Conservation (phyloP, 148 eudicot species). For the Hydrangea macrophylla region DNA sequence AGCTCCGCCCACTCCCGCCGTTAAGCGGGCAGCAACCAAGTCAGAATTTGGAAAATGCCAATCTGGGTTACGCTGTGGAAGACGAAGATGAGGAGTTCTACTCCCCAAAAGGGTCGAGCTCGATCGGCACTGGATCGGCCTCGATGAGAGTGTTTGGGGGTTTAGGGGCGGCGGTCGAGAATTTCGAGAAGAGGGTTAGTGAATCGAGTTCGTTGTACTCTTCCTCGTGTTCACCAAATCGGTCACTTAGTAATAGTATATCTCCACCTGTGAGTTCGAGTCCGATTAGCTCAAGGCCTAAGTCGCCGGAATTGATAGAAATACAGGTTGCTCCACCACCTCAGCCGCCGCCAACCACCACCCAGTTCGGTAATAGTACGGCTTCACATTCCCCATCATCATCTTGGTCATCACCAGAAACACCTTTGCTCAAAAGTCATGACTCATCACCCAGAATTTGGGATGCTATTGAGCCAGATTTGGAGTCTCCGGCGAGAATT, state of each 20-base stretch:
- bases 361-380: constrained; percentile 10
- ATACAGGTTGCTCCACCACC: constrained; percentile 35
- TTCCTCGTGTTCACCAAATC: constrained; percentile 63
- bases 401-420: constrained; percentile 24
- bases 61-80: constrained; percentile 22
- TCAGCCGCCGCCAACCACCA: constrained; percentile 6
- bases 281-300: constrained; percentile 54
- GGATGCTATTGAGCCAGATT: neutral
- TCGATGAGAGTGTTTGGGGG: constrained; percentile 51
- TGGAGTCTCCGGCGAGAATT: constrained; percentile 14
- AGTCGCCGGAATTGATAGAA: constrained; percentile 68
- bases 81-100: constrained; percentile 76
- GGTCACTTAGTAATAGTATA: constrained; percentile 65
- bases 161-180: constrained; percentile 34
- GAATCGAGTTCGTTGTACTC: constrained; percentile 40
- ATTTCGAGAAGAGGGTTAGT: constrained; percentile 21
- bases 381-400: constrained; percentile 33
- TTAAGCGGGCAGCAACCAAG: constrained; percentile 26
- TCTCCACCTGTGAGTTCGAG: constrained; percentile 70
- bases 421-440: neutral
- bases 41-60: constrained; percentile 18
- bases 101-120: constrained; percentile 89
- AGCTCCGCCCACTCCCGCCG: constrained; percentile 88
- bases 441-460: constrained; percentile 20
- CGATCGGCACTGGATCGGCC: constrained; percentile 45